Conservation (phyloP, 1,284 basidiomycete genomes). For the Moesziomyces globuligerus region DNA sequence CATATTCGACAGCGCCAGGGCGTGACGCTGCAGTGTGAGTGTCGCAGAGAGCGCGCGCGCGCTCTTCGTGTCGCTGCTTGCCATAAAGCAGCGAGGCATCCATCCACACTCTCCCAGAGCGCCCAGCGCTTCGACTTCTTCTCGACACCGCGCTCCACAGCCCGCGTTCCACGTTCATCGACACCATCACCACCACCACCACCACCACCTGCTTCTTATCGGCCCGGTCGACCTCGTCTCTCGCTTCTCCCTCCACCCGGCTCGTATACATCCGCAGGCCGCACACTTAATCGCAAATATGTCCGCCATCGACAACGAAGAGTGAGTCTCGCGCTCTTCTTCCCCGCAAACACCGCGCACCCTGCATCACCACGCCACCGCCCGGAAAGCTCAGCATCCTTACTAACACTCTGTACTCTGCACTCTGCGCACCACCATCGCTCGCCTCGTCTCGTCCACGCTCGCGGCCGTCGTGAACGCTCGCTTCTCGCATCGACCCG, state of each 20-base stretch:
- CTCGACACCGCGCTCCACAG: too few relatives aligned
- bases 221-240: neutral
- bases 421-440: slow-evolving; percentile 7
- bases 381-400: too few relatives aligned
- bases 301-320: slow-evolving; percentile 67
- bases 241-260: neutral
- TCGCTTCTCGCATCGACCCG: neutral
- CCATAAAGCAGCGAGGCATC: too few relatives aligned
- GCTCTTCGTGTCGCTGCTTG: too few relatives aligned
- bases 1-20: too few relatives aligned
- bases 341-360: too few relatives aligned
- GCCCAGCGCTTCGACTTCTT: too few relatives aligned
- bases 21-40: too few relatives aligned
- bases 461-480: neutral
- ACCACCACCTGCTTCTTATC: neutral
- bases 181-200: neutral
- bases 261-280: slow-evolving; percentile 3
- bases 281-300: slow-evolving; percentile 16
- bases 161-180: neutral
- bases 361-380: neutral
- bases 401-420: neutral
- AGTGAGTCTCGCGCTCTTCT: slow-evolving; percentile 53
- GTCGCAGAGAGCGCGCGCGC: too few relatives aligned
- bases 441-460: neutral
- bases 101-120: too few relatives aligned